Evolutionary conservation across 148 eudicot genomes (phyloP).

Genomic region (Rhododendron vialii): DNA sequence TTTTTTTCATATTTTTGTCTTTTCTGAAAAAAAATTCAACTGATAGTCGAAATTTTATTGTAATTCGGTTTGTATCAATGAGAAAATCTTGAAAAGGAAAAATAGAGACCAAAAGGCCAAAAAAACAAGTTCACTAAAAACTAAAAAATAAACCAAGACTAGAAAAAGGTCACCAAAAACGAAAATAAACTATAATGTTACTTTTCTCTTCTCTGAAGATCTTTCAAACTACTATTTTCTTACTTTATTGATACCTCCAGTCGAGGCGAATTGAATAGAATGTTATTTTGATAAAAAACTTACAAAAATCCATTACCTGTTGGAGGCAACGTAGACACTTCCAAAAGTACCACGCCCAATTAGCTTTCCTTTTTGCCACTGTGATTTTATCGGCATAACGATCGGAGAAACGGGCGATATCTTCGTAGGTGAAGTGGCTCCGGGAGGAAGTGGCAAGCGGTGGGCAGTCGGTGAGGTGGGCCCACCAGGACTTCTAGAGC

Average conservation of each 20-base stretch:
- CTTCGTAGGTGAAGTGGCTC: slow-evolving; percentile 31
- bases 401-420: slow-evolving; percentile 33
- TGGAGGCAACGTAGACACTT: slow-evolving; percentile 81
- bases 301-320: slow-evolving; percentile 36
- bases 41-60: background rate
- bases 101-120: background rate
- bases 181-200: background rate
- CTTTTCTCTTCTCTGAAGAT: background rate
- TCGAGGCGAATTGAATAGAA: background rate
- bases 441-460: slow-evolving; percentile 91
- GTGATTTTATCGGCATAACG: slow-evolving; percentile 32
- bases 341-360: slow-evolving; percentile 97
- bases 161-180: background rate
- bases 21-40: background rate
- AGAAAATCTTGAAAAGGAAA: background rate
- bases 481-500: slow-evolving; percentile 31
- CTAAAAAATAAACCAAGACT: background rate
- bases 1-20: background rate
- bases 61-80: background rate
- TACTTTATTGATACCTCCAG: background rate
- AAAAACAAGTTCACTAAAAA: too few species aligned
- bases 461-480: slow-evolving; percentile 63
- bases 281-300: background rate
- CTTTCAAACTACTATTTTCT: background rate
- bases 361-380: slow-evolving; percentile 92